Base-by-base conservation (phyloP, 768 basidiomycete genomes). In the Crucibulum laeve region DNA sequence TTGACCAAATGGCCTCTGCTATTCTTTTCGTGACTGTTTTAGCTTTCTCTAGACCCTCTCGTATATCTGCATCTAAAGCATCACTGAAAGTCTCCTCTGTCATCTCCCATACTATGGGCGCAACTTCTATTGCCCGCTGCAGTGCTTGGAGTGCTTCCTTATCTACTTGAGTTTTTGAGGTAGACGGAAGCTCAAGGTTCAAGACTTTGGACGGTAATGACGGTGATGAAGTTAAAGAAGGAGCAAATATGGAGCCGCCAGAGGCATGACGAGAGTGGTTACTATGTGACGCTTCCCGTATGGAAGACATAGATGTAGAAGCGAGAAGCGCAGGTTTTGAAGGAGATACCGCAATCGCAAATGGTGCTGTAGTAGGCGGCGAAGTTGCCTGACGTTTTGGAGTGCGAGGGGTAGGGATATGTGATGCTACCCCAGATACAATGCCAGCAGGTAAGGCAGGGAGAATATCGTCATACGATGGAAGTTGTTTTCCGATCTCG, bases 101-200 rank as follows among this genome's bases (percentile, higher is more conserved):
- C 70, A 85, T 76, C 45, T 81, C 71, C 89, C 92, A 97, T 18
- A 91, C 85, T 19, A 73, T 70, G 8, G 87, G 85, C 7, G 91
- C 92, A 10, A 85, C 75, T 18, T 87, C 81, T 6, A 92, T 80
- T 11, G 93, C 88, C 5, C 69, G 67, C 51, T 82, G 82, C 60
- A 96, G 82, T 21, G 88, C 83, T 46, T 85, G 79, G 5, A 94
- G 65, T 3, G 88, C 79, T 53, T 90, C 87, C 42, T 82, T 82
- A 56, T 91, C 87, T 33, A 91, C 80, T 25, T 84, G 68, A 19
- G 74, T 78, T 47, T 76, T 77, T 14, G 85, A 80, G 33, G 60
- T 73, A 10, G 69, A 68, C 4, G 78, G 71, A 5, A 77, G 61
- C 5, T 81, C 80, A 23, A 78, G 45, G 28, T 23, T 8, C 7